phyloP scores from a whole-genome alignment of 495 filamentous ascomycete species.

The Penicillium antarcticum region DNA sequence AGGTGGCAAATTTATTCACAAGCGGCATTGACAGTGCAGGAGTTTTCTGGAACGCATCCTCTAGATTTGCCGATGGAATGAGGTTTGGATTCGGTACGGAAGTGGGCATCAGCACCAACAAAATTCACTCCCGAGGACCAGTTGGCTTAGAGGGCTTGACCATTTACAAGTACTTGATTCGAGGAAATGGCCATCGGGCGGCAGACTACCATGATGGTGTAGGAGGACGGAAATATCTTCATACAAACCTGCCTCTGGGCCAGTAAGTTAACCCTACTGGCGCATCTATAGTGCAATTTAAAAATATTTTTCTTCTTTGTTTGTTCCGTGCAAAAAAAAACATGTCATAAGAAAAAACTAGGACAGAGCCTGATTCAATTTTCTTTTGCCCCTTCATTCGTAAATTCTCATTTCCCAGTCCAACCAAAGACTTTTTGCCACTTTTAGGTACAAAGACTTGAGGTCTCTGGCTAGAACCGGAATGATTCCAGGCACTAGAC shows the following conservation, averaged over 20 bases:
- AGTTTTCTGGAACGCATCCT: conserved; percentile 96
- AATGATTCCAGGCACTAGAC: conserved; percentile 17
- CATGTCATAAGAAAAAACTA: conserved; percentile 28
- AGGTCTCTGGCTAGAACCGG: conserved; percentile 17
- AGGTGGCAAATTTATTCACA: conserved; percentile 75
- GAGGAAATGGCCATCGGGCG: conserved; percentile 74
- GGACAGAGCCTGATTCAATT: conserved; percentile 34
- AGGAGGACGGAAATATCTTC: conserved; percentile 43
- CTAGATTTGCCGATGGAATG: conserved; percentile 93
- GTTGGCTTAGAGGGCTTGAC: conserved; percentile 92
- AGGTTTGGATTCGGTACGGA: conserved; percentile 97
- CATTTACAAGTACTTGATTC: conserved; percentile 92
- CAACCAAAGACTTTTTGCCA: conserved; percentile 22
- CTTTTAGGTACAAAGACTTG: conserved; percentile 27
- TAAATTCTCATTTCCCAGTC: conserved; percentile 21
- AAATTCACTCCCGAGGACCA: conserved; percentile 91
- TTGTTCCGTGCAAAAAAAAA: conserved; percentile 5
- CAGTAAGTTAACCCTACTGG: not conserved
- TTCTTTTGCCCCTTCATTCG: conserved; percentile 30
- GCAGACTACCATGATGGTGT: conserved; percentile 68
- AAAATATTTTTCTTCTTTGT: conserved; percentile 17
- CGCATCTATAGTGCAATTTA: conserved; percentile 4
- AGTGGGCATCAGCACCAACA: conserved; percentile 97
- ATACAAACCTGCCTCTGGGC: conserved; percentile 27
- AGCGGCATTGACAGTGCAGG: conserved; percentile 81